phyloP scores from a whole-genome alignment of 495 filamentous ascomycete genomes.

The Aspergillus egyptiacus region DNA sequence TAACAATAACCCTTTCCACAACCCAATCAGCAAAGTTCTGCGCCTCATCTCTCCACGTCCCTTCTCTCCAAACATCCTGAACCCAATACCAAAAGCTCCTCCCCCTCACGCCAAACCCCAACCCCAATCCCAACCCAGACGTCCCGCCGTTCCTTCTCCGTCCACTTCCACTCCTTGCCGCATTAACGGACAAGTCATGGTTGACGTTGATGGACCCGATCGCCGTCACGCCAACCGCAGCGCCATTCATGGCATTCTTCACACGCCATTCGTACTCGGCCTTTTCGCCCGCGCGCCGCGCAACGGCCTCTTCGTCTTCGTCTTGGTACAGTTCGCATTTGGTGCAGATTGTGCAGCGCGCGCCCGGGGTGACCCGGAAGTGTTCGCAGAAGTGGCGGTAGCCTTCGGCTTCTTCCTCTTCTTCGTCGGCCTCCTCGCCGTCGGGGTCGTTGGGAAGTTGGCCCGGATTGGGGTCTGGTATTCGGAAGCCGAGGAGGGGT shows the following conservation, averaged over 20 bases:
- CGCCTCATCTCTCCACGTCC: constrained; percentile 39
- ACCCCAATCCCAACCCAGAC: neutral
- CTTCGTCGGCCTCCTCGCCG: constrained; percentile 19
- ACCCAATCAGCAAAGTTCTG: constrained; percentile 44
- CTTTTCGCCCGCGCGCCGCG: constrained; percentile 65
- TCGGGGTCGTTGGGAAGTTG: constrained; percentile 13
- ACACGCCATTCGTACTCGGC: constrained; percentile 80
- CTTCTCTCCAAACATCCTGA: constrained; percentile 33
- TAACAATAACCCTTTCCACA: constrained; percentile 35
- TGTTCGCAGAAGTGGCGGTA: constrained; percentile 95
- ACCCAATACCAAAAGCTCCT: constrained; percentile 35
- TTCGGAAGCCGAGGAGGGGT: constrained; percentile 5
- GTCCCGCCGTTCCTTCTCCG: constrained; percentile 15
- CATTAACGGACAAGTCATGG: constrained; percentile 27
- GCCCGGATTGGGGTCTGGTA: neutral
- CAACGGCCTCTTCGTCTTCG: constrained; percentile 77
- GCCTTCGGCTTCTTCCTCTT: constrained; percentile 52
- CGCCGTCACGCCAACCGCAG: neutral
- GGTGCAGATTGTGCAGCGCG: constrained; percentile 68
- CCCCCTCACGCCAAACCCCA: neutral
- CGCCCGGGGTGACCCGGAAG: constrained; percentile 68
- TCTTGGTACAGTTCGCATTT: constrained; percentile 85
- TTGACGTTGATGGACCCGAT: constrained; percentile 30
- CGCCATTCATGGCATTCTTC: constrained; percentile 44
- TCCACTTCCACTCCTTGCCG: no score